These are phyloP conservation scores for Tricholoma hemisulphureum DNA, from an alignment of 768 basidiomycete genomes.

Conservation along the genomic window DNA sequence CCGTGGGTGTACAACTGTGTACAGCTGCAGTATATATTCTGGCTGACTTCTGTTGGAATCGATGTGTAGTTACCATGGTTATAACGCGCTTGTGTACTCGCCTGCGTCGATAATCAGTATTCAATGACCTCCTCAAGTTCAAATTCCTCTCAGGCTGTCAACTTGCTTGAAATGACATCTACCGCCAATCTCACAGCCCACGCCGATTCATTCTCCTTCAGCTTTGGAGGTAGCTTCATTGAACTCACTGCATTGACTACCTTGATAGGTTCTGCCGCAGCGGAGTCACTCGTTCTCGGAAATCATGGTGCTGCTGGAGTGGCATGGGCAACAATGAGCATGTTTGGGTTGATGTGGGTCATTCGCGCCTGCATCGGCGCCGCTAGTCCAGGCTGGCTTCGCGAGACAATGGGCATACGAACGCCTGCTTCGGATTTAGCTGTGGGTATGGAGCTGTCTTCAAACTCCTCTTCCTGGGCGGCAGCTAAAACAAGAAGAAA, in stretches of 20 bases:
- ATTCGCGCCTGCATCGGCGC: conserved; percentile 25
- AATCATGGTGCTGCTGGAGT: conserved; percentile 27
- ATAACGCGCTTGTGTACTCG: too few relatives aligned
- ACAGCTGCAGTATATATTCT: too few relatives aligned
- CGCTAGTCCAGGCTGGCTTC: conserved; percentile 26
- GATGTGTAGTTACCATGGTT: too few relatives aligned
- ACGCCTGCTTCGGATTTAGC: conserved; percentile 8
- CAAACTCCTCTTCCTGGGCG: neutral
- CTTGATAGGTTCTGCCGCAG: conserved; percentile 24
- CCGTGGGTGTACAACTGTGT: too few relatives aligned
- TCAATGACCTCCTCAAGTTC: too few relatives aligned
- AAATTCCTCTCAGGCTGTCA: too few relatives aligned
- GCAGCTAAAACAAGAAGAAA: neutral
- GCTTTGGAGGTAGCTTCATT: neutral
- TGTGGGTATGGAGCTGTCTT: neutral
- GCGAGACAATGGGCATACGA: conserved; percentile 27
- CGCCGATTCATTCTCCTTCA: neutral
- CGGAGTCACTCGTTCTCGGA: conserved; percentile 25
- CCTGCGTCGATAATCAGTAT: too few relatives aligned
- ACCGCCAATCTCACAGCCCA: neutral
- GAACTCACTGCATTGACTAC: conserved; percentile 11
- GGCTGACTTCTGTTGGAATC: too few relatives aligned
- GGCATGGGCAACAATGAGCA: conserved; percentile 29
- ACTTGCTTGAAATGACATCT: too few relatives aligned
- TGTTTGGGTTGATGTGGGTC: conserved; percentile 25